phyloP scores from a whole-genome alignment of 768 basidiomycete genomes.

The Tulasnella sp. region DNA sequence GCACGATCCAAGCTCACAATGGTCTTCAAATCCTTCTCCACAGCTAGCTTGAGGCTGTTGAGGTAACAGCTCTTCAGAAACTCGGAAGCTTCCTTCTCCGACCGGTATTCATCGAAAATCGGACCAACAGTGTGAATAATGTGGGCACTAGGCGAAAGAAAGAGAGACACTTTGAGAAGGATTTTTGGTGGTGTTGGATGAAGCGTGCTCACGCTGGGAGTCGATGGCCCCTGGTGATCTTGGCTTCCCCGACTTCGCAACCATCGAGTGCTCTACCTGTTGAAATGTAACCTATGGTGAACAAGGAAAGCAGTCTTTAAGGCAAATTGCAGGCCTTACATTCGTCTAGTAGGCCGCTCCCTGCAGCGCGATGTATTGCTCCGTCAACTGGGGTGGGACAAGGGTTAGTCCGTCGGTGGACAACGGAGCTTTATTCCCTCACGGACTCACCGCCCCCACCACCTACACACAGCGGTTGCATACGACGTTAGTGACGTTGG shows the following conservation, averaged over 20 bases:
- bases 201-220: conserved; percentile 58
- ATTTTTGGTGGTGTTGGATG: neutral
- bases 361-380: conserved; percentile 69
- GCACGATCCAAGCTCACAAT: conserved; percentile 36
- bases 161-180: neutral
- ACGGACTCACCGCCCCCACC: conserved; percentile 57
- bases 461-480: conserved; percentile 31
- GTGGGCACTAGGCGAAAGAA: conserved; percentile 35
- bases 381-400: conserved; percentile 51
- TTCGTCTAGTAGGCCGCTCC: conserved; percentile 50
- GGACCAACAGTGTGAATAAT: conserved; percentile 81
- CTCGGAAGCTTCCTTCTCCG: conserved; percentile 36
- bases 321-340: conserved; percentile 34
- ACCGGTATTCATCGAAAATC: conserved; percentile 34
- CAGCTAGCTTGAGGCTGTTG: conserved; percentile 49
- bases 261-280: conserved; percentile 54
- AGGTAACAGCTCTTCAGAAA: conserved; percentile 55
- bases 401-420: neutral
- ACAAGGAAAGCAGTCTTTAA: neutral
- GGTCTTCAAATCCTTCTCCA: conserved; percentile 46
- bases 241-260: conserved; percentile 60
- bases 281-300: neutral
- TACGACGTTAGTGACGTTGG: neutral
- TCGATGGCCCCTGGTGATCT: conserved; percentile 66
- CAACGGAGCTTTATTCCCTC: neutral